These are phyloP conservation scores for Vanilla planifolia DNA, from an alignment of 106 monocot species.

Conservation along the genomic window DNA sequence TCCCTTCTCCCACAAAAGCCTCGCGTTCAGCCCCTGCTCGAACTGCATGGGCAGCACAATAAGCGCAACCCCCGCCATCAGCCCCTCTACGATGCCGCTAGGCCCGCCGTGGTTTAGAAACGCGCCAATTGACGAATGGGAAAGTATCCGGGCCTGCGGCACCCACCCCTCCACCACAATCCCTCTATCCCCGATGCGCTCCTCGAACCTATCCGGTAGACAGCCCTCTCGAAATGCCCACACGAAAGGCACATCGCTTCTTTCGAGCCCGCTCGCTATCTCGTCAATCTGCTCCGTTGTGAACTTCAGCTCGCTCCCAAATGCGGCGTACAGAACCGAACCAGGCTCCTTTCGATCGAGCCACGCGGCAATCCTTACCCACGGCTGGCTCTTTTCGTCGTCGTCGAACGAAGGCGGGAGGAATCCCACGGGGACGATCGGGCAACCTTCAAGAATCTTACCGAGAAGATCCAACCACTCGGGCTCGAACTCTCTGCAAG, in stretches of 20 bases:
- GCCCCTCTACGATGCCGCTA: conserved; percentile 15
- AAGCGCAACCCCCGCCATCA: conserved; percentile 12
- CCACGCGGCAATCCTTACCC: conserved; percentile 12
- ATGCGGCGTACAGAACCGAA: conserved; percentile 23
- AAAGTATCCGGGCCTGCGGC: conserved; percentile 22
- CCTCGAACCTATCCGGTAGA: conserved; percentile 9
- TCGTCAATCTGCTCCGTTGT: conserved; percentile 2
- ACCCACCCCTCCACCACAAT: conserved; percentile 20
- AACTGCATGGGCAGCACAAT: conserved; percentile 27
- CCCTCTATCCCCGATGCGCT: conserved; percentile 4
- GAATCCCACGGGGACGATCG: conserved; percentile 8
- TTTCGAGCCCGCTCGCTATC: conserved; percentile 34
- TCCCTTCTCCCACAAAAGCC: conserved; percentile 22
- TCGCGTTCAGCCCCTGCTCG: conserved; percentile 41
- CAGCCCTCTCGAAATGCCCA: conserved; percentile 20
- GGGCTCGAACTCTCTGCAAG: conserved; percentile 18
- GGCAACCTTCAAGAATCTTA: neutral
- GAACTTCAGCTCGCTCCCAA: conserved; percentile 30
- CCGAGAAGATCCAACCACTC: conserved; percentile 10
- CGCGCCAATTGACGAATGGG: conserved; percentile 24
- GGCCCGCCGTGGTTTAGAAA: conserved; percentile 24
- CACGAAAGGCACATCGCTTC: conserved; percentile 16
- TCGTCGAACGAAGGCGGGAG: too few relatives aligned
- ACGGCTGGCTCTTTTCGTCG: too few relatives aligned
- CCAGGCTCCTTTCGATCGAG: conserved; percentile 8